phyloP scores from a whole-genome alignment of 257 asterid species.

The Solanum habrochaites region DNA sequence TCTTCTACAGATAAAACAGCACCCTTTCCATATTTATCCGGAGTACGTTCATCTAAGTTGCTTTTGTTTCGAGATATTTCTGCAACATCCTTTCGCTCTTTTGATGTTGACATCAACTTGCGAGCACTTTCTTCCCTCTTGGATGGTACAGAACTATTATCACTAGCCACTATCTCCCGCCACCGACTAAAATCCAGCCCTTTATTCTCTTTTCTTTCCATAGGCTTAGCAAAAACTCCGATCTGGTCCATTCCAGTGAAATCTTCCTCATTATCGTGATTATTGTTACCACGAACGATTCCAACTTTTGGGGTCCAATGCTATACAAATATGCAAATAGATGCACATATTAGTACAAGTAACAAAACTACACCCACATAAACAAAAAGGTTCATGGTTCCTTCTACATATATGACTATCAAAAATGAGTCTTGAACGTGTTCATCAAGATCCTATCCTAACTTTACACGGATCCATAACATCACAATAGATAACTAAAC shows the following conservation, averaged over 20 bases:
- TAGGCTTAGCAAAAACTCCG: conserved; percentile 48
- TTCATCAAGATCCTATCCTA: background rate
- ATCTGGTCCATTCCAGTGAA: conserved; percentile 19
- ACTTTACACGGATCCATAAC: background rate
- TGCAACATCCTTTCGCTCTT: conserved; percentile 1
- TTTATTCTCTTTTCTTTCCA: conserved; percentile 55
- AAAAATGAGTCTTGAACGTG: background rate
- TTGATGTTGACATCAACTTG: conserved; percentile 1
- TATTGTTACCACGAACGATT: conserved; percentile 1
- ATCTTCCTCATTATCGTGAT: conserved; percentile 16
- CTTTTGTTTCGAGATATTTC: conserved; percentile 4
- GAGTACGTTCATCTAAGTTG: conserved; percentile 5
- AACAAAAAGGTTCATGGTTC: background rate
- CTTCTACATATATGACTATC: background rate
- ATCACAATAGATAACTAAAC: background rate
- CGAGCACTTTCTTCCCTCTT: conserved; percentile 8
- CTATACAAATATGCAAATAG: conserved; percentile 18
- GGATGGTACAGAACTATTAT: conserved; percentile 4
- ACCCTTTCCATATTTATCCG: conserved; percentile 4
- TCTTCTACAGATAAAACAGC: background rate
- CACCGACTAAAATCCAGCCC: conserved; percentile 48
- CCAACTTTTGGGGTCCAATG: conserved; percentile 53
- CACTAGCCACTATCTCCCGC: conserved; percentile 31
- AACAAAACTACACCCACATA: background rate
- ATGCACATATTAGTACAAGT: background rate